Evolutionary conservation across 805 yeast genomes (phyloP).

Genomic region (Yarrowia sp.): DNA sequence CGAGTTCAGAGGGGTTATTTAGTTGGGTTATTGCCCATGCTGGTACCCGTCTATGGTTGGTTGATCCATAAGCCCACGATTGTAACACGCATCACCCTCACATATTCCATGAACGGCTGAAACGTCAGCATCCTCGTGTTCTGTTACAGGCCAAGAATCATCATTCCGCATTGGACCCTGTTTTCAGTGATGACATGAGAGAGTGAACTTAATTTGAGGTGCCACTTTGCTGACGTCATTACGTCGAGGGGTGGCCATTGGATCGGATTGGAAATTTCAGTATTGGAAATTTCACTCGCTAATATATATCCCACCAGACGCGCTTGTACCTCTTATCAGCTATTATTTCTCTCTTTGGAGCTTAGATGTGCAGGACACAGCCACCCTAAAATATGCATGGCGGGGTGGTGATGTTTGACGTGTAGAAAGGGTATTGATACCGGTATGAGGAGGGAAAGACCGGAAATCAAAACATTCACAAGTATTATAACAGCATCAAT

Average conservation of each 20-base stretch:
- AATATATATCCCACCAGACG: background rate
- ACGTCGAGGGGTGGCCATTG: no score
- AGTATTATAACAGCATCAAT: background rate
- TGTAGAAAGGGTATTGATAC: background rate
- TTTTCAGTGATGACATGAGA: background rate
- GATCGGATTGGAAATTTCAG: no score
- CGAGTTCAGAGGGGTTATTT: no score
- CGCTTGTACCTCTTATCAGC: background rate
- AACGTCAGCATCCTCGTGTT: background rate
- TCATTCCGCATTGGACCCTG: constrained; percentile 14
- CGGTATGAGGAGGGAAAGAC: no score
- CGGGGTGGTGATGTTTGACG: constrained; percentile 12
- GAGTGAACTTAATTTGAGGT: background rate
- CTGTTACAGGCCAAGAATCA: background rate
- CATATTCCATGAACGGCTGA: background rate
- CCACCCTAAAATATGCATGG: constrained; percentile 21
- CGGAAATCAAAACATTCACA: no score
- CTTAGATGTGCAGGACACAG: background rate
- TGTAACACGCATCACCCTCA: no score
- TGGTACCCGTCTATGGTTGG: no score
- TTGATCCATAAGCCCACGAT: no score
- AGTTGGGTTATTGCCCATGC: no score
- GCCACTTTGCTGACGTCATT: background rate
- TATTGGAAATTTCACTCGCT: no score
- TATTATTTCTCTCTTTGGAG: background rate